Percentiles rank a stretch among this genome's conserved stretches.
Conservation (phyloP, 176 grass and related monocot species). For the Elaeis guineensis region DNA sequence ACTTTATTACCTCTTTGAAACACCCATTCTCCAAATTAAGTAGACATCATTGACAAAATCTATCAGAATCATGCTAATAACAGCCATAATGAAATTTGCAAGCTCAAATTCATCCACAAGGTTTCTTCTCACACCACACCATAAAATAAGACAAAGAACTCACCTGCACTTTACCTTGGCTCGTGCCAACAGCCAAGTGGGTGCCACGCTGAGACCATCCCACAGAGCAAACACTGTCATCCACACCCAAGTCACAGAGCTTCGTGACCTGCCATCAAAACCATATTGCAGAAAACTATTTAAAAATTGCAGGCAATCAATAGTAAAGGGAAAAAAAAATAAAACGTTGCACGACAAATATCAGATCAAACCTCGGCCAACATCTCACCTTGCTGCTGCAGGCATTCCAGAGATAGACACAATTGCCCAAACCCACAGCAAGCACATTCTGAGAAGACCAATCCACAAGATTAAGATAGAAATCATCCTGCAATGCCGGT, state of each 20-base stretch:
- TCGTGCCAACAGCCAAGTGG: conserved; percentile 84
- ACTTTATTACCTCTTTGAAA: too few relatives aligned
- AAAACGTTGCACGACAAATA: background rate
- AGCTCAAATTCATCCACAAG: background rate
- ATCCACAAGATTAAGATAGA: conserved; percentile 99
- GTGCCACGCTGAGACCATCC: conserved; percentile 81
- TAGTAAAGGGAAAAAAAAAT: too few relatives aligned
- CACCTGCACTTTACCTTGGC: conserved; percentile 97
- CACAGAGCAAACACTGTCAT: conserved; percentile 86
- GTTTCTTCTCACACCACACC: too few relatives aligned
- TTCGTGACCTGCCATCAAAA: conserved; percentile 66
- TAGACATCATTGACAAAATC: too few relatives aligned
- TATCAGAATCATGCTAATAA: background rate
- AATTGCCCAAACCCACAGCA: conserved; percentile 88
- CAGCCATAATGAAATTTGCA: background rate
- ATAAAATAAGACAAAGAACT: background rate
- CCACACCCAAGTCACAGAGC: conserved; percentile 82
- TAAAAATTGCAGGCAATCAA: background rate
- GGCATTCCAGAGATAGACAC: conserved; percentile 95
- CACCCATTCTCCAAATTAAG: too few relatives aligned
- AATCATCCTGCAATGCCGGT: conserved; percentile 95
- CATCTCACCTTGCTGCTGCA: conserved; percentile 91
- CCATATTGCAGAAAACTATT: background rate
- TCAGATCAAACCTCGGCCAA: background rate
- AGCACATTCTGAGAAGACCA: conserved; percentile 96